phyloP scores from a whole-genome alignment of 2,329 filamentous ascomycete species.

The Hypoxylon sp. region DNA sequence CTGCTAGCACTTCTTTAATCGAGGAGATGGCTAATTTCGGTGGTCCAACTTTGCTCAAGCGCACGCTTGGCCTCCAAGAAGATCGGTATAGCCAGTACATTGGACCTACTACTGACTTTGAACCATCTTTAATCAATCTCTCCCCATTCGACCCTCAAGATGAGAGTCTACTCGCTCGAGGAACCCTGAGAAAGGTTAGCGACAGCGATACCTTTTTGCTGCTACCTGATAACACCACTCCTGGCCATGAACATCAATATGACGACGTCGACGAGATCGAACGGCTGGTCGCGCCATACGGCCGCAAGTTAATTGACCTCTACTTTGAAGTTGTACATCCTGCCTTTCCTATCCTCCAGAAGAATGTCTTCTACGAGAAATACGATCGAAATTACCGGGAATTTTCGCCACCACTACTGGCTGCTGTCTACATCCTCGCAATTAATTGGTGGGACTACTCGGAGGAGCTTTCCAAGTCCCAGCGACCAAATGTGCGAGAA shows the following conservation, averaged over 20 bases:
- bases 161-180: slow-evolving; percentile 80
- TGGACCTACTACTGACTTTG: slow-evolving; percentile 85
- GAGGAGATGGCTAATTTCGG: slow-evolving; percentile 81
- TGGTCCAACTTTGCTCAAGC: slow-evolving; percentile 75
- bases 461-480: slow-evolving; percentile 73
- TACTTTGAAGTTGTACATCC: slow-evolving; percentile 88
- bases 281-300: slow-evolving; percentile 80
- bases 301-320: slow-evolving; percentile 81
- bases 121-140: slow-evolving; percentile 85
- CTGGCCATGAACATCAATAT: slow-evolving; percentile 77
- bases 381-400: slow-evolving; percentile 80
- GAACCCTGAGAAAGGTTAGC: slow-evolving; percentile 81
- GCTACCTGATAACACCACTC: slow-evolving; percentile 80
- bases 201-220: slow-evolving; percentile 84
- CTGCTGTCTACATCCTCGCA: slow-evolving; percentile 86
- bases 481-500: slow-evolving; percentile 79
- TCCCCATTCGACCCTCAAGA: slow-evolving; percentile 85
- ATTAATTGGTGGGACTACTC: slow-evolving; percentile 90
- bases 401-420: slow-evolving; percentile 82
- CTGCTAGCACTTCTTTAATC: slow-evolving; percentile 73
- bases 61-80: slow-evolving; percentile 81
- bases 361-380: slow-evolving; percentile 83
- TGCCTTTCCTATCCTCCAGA: slow-evolving; percentile 85
- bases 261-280: slow-evolving; percentile 82
- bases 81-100: slow-evolving; percentile 88